Base-by-base conservation (phyloP, 345 rosid species). In the Pistacia integerrima region DNA sequence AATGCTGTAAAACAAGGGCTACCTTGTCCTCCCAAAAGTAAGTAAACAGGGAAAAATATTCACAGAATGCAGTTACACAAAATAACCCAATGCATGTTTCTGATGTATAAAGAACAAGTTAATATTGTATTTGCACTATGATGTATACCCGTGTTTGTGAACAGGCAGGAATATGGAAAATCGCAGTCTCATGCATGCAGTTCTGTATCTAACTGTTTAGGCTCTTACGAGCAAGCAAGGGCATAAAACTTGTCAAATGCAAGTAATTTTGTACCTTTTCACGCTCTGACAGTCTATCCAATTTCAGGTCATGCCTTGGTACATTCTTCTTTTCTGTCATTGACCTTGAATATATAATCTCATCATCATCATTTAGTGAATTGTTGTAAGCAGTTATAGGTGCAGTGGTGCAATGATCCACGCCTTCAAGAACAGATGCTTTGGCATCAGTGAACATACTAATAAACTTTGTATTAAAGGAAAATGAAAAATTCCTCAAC, bases 241-340 rank as follows among this genome's bases (percentile, higher is more conserved):
- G 60, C 62, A 67, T 64, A 16, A 51, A 69, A 64, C 67, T 60
- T 36, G 67, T 25, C 76, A 69, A 25, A 75, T 56, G 70, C 51
- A 79, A 17, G 36, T 61, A 70, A 75, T 54, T 69, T 61, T 49
- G 64, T 76, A 95, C 99, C 98, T 92, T 92, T 82, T 96, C 94
- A 30, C 79, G 81, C 75, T 96, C 97, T 7, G 98, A 87, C 71
- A 96, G 81, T 83, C 92, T 84, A 78, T 93, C 92, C 73, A 96
- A 77, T 69, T 84, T 89, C 61, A 84, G 84, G 78, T 87, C 89
- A 80, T 86, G 93, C 84, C 79, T 81, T 0, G 78, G 74, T 38
- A 82, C 70, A 20, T 78, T 75, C 71, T 72, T 88, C 84, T 81
- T 92, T 79, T 91, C 98, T 8, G 89, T 89, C 90, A 92, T 70